Evolutionary conservation across 75 land plant genomes (phyloP).

Genomic region (Cupressus sempervirens): DNA sequence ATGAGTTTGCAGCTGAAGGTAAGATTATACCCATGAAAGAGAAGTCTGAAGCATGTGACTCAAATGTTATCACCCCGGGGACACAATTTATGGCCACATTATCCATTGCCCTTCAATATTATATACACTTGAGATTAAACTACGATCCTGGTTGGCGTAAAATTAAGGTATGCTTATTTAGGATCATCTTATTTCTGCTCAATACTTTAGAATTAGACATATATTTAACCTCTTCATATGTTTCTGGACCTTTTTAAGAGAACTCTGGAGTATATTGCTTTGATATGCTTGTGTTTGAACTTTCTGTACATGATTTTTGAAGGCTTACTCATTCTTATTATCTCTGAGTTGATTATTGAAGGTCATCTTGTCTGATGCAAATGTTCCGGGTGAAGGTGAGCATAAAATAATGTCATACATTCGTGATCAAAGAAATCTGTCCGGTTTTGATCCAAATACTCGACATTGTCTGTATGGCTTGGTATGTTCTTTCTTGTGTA

Average conservation of each 20-base stretch:
- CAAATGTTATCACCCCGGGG: constrained; percentile 97
- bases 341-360: constrained; percentile 9
- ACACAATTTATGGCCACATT: constrained; percentile 87
- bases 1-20: constrained; percentile 77
- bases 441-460: constrained; percentile 65
- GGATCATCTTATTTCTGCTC: neutral
- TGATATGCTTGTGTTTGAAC: neutral
- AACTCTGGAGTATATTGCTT: neutral
- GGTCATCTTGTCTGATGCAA: constrained; percentile 79
- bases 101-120: constrained; percentile 77
- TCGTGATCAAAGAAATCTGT: constrained; percentile 45
- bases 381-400: constrained; percentile 89
- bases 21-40: constrained; percentile 72
- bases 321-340: neutral
- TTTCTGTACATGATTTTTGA: neutral
- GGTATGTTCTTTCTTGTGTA: constrained; percentile 28
- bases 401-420: constrained; percentile 82
- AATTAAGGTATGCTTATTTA: constrained; percentile 43
- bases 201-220: neutral
- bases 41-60: constrained; percentile 66
- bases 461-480: constrained; percentile 76
- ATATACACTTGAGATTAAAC: constrained; percentile 77
- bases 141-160: constrained; percentile 84
- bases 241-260: neutral
- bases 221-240: neutral